These are phyloP conservation scores for Penicillium coffeae DNA, from an alignment of 495 filamentous ascomycete genomes.

Conservation along the genomic window DNA sequence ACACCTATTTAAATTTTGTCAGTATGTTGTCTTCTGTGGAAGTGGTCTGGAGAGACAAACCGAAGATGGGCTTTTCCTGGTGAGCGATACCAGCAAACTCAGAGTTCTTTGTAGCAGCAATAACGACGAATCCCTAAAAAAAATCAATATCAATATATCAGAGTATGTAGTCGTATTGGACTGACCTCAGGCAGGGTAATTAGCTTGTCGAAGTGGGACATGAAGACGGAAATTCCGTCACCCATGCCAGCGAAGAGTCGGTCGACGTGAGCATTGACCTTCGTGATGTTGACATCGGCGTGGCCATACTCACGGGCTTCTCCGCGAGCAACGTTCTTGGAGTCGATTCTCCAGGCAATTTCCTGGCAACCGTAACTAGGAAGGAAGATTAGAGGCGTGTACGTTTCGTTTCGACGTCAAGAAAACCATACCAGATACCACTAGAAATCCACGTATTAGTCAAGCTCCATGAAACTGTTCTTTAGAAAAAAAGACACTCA, in stretches of 20 bases:
- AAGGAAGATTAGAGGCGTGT: no score
- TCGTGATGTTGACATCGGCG: constrained; percentile 16
- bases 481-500: constrained; percentile 1
- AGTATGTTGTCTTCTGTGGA: constrained; percentile 1
- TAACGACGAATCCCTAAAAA: constrained; percentile 12
- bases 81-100: constrained; percentile 22
- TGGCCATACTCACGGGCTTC: constrained; percentile 25
- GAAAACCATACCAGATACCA: constrained; percentile 21
- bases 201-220: constrained; percentile 29
- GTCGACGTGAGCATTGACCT: constrained; percentile 17
- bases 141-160: constrained; percentile 3
- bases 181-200: constrained; percentile 20
- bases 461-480: neutral
- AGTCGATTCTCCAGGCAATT: constrained; percentile 18
- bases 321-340: constrained; percentile 18
- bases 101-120: constrained; percentile 22
- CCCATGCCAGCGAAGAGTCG: constrained; percentile 21
- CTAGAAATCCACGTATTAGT: constrained; percentile 14
- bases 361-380: constrained; percentile 24
- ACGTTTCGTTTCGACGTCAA: neutral
- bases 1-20: constrained; percentile 11
- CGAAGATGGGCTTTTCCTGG: constrained; percentile 16
- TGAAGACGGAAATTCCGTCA: constrained; percentile 21
- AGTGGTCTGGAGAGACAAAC: constrained; percentile 11
- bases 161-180: constrained; percentile 1